Evolutionary conservation across 768 basidiomycete species (phyloP), one percentile per base, ranked within the genome.

Genomic region (Leccinum obscurum): DNA sequence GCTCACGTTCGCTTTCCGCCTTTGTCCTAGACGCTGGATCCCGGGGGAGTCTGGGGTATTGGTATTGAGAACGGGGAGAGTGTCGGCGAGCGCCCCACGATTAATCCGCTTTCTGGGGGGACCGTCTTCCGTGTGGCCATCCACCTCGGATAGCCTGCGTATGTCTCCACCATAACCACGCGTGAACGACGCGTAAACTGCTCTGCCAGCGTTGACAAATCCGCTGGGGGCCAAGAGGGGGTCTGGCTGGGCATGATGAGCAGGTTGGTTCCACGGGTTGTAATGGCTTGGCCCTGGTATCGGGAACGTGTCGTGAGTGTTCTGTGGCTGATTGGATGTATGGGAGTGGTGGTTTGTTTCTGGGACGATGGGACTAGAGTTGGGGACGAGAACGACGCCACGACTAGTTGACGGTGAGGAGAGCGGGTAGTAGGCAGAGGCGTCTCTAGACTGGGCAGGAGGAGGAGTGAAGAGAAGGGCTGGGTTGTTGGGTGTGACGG

Each of bases 381-480:
- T 88, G 52, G 90, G 90, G 24, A 90, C 90, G 56, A 92, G 85
- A 54, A 92, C 75, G 57, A 76, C 83, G 70, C 83, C 84, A 49
- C 78, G 76, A 37, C 58, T 20, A 30, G 81, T 14, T 48, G 46
- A 48, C 20, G 46, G 46, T 20, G 46, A 48, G 22, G 46, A 22
- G 46, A 24, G 22, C 11, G 46, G 46, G 46, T 48, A 48, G 46
- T 48, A 68, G 41, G 84, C 74, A n/a, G 87, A 88, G 49, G 83
- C 89, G 78, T 92, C 90, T 67, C 90, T 83, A 61, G 89, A 89
- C 77, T 92, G 90, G 39, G 82, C 51, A 8, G 87, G 87, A 60
- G 81, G 85, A 14, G 65, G 60, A 39, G 49, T 62, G 46, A 68
- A 67, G 57, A 69, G 52, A 44, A 65, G 64, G 34, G 85, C 73